Evolutionary conservation across 441 rosid genomes (phyloP).

Genomic region (Populus hybrid): DNA sequence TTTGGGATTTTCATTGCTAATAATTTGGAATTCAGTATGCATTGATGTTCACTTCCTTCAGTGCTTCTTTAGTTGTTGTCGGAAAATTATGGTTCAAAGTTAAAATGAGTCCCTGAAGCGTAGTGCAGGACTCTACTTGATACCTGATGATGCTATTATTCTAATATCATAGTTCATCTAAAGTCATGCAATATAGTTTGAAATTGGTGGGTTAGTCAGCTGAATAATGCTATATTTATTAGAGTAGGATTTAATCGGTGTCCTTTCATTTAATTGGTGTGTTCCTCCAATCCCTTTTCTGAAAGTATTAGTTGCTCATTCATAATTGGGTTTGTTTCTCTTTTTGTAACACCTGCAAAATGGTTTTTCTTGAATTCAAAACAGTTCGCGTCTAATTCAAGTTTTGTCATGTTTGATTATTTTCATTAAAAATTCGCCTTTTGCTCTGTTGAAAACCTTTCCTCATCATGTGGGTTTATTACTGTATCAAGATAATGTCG

Average conservation of each 20-base stretch:
- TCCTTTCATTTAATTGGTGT: no score
- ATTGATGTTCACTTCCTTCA: neutral
- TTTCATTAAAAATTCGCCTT: neutral
- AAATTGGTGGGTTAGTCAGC: neutral
- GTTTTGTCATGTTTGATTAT: neutral
- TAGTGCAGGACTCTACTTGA: no score
- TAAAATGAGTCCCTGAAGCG: no score
- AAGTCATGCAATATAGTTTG: no score
- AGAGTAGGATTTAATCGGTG: neutral
- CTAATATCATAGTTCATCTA: neutral
- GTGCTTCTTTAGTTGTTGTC: neutral
- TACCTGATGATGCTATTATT: neutral
- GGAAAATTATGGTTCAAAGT: no score
- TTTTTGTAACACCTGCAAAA: neutral
- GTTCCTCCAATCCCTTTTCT: neutral
- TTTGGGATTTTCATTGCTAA: neutral
- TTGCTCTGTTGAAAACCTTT: neutral
- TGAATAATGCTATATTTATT: neutral
- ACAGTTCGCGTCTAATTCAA: no score
- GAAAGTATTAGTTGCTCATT: neutral
- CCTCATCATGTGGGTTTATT: neutral
- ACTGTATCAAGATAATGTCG: constrained; percentile 61
- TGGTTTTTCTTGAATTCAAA: neutral
- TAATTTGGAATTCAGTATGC: neutral
- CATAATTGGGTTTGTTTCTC: neutral